Evolutionary conservation across 306 rosid genomes (phyloP).

Genomic region (Cucumis melo): DNA sequence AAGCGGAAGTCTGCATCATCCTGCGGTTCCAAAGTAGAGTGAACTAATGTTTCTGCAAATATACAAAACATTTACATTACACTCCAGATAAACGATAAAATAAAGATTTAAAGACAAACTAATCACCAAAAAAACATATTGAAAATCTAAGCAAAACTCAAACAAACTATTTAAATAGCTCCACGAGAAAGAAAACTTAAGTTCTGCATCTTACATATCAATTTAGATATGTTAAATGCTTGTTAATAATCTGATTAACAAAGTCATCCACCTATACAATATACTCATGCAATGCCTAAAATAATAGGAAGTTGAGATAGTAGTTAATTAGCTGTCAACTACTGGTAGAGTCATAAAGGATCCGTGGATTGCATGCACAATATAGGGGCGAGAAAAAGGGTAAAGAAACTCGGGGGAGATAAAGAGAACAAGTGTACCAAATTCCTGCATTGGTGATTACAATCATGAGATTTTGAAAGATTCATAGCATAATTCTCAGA

Average conservation of each 20-base stretch:
- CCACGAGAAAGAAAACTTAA: not conserved
- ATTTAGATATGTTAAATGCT: not conserved
- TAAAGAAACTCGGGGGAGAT: not conserved
- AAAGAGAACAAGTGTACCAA: not conserved
- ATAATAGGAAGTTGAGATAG: not conserved
- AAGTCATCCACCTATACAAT: not conserved
- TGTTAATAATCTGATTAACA: not conserved
- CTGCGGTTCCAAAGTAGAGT: constrained; percentile 69
- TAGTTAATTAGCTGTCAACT: not conserved
- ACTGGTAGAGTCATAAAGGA: not conserved
- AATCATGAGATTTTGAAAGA: not conserved
- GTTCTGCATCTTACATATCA: not conserved
- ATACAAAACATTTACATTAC: not conserved
- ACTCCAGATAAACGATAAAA: not conserved
- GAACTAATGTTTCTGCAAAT: constrained; percentile 90
- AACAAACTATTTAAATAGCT: not conserved
- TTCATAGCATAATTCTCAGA: not conserved
- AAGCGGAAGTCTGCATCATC: constrained; percentile 85
- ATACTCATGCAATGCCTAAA: not conserved
- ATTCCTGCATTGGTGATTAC: not conserved
- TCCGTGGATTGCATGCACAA: not conserved
- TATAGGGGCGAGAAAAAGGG: not conserved
- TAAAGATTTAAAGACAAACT: not conserved
- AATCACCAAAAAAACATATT: not conserved
- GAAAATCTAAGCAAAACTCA: not conserved